These are phyloP conservation scores for Microcyclosporella mali DNA, from an alignment of 2,329 filamentous ascomycete species.

Conservation along the genomic window DNA sequence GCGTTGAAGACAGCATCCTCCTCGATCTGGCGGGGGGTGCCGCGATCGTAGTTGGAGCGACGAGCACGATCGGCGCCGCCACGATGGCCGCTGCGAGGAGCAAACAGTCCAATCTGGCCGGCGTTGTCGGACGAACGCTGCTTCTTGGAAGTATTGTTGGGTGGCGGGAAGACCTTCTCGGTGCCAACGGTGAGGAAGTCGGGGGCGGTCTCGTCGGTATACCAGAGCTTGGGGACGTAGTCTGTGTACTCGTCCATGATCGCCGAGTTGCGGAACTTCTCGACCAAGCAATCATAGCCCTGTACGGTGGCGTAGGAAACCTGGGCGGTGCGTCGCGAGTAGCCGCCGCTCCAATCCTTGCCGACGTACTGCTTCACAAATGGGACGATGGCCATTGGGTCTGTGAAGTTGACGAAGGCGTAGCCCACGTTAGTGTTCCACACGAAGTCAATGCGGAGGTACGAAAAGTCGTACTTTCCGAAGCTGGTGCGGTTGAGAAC, in stretches of 20 bases:
- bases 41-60: conserved; percentile 73
- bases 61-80: conserved; percentile 42
- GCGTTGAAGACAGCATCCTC: conserved; percentile 24
- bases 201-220: conserved; percentile 38
- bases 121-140: conserved; percentile 83
- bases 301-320: conserved; percentile 97
- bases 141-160: conserved; percentile 83
- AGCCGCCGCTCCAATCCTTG: conserved; percentile 59
- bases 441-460: conserved; percentile 68
- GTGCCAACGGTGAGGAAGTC: conserved; percentile 48
- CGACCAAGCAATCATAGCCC: conserved; percentile 80
- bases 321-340: conserved; percentile 68
- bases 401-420: conserved; percentile 91
- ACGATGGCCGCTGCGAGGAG: conserved; percentile 67
- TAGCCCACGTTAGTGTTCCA: conserved; percentile 71
- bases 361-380: conserved; percentile 50
- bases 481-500: conserved; percentile 72
- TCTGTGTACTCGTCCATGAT: conserved; percentile 82
- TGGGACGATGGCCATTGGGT: conserved; percentile 67
- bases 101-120: conserved; percentile 78
- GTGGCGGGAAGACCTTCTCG: conserved; percentile 68
- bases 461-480: conserved; percentile 90
- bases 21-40: conserved; percentile 48
- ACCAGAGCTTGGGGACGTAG: conserved; percentile 77
- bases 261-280: conserved; percentile 94